Percentiles rank a stretch among this genome's conserved stretches.
Evolutionary conservation across 2,329 filamentous ascomycete species (phyloP).

Genomic region (Allantophomopsis lycopodina): DNA sequence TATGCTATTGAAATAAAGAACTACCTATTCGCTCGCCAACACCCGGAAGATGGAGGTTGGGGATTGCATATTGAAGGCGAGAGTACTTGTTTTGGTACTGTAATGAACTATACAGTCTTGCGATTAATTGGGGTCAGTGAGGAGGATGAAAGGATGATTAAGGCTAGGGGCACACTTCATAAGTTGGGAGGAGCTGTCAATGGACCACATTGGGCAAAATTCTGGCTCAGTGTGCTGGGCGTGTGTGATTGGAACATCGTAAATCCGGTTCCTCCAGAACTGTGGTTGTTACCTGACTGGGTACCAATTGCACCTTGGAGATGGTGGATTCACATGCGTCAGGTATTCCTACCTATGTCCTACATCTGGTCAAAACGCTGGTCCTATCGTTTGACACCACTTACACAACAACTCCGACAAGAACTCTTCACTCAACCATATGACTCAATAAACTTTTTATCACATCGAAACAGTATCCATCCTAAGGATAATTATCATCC

Average conservation of each 20-base stretch:
- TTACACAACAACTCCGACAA: conserved; percentile 59
- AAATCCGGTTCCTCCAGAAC: conserved; percentile 83
- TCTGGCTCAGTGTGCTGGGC: conserved; percentile 79
- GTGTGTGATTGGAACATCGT: conserved; percentile 83
- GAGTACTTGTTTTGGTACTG: conserved; percentile 81
- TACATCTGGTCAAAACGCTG: conserved; percentile 79
- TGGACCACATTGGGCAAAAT: conserved; percentile 92
- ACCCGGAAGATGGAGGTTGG: conserved; percentile 90
- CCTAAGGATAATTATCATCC: conserved; percentile 81
- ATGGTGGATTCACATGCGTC: conserved; percentile 98
- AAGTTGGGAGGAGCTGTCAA: conserved; percentile 74
- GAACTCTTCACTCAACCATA: conserved; percentile 76
- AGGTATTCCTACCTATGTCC: conserved; percentile 87
- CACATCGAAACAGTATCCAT: conserved; percentile 72
- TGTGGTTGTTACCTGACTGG: conserved; percentile 91
- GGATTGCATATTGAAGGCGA: conserved; percentile 90
- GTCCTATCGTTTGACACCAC: conserved; percentile 59
- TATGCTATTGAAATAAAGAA: conserved; percentile 82
- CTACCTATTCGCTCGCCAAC: conserved; percentile 75
- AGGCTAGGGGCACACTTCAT: conserved; percentile 71
- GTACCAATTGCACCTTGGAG: conserved; percentile 80
- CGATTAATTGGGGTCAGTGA: conserved; percentile 72
- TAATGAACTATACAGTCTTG: conserved; percentile 74
- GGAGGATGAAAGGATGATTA: conserved; percentile 74
- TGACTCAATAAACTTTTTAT: conserved; percentile 62